A percentile compares a stretch with the other conserved stretches of the same genome.
These are phyloP conservation scores for Mycena rebaudengoi DNA, from an alignment of 768 basidiomycete genomes.

Conservation along the genomic window DNA sequence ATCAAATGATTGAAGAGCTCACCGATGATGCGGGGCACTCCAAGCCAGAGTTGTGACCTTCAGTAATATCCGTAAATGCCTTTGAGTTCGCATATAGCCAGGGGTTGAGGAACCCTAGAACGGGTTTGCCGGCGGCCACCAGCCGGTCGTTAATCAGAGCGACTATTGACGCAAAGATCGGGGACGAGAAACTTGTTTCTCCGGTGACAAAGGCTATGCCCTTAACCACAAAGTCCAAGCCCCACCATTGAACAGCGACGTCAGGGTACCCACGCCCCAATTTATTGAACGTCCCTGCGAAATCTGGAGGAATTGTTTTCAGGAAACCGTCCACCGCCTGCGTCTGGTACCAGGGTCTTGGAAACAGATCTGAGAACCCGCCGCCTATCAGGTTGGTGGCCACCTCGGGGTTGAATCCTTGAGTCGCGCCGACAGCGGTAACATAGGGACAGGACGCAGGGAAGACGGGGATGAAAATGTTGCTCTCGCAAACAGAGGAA, in stretches of 20 bases:
- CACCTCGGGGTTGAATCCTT: not conserved
- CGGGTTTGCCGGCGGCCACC: not conserved
- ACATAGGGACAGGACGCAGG: slow-evolving; percentile 50
- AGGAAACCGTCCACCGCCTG: slow-evolving; percentile 35
- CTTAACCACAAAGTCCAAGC: not conserved
- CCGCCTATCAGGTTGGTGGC: slow-evolving; percentile 7
- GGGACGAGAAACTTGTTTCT: slow-evolving; percentile 54
- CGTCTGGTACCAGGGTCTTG: slow-evolving; percentile 42
- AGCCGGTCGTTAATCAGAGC: slow-evolving; percentile 33
- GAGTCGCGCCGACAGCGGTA: slow-evolving; percentile 3
- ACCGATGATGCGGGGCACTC: not conserved
- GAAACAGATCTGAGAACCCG: not conserved
- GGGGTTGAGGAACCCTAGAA: not conserved
- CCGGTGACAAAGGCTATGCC: slow-evolving; percentile 18
- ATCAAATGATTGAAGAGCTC: slow-evolving; percentile 1
- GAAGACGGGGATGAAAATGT: slow-evolving; percentile 47
- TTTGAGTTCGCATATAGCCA: not conserved
- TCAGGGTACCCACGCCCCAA: slow-evolving; percentile 30
- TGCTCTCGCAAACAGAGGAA: slow-evolving; percentile 1
- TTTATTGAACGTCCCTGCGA: slow-evolving; percentile 19
- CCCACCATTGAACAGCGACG: slow-evolving; percentile 11
- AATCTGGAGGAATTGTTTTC: slow-evolving; percentile 11
- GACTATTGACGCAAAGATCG: no score
- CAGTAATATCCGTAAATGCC: not conserved
- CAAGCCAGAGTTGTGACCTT: slow-evolving; percentile 7